These are phyloP conservation scores for Pleurozium schreberi DNA, from an alignment of 225 moss, liverwort and hornwort genomes.

Conservation along the genomic window DNA sequence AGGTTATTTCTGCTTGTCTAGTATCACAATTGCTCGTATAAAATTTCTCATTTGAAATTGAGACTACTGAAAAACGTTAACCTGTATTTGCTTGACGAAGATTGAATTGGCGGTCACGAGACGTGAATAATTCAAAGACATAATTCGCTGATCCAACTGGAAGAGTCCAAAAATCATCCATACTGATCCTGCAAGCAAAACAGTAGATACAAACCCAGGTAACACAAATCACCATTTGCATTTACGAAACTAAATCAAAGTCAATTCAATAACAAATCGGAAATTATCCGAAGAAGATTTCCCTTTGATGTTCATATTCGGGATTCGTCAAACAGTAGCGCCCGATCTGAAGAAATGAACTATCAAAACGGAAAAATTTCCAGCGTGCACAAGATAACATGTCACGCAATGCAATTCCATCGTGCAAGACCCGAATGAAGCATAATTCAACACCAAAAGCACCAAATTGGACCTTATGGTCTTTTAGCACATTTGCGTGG, in stretches of 20 bases:
- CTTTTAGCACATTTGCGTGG: not conserved
- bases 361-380: not conserved
- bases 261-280: not conserved
- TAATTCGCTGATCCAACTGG: constrained; percentile 11
- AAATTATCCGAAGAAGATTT: not conserved
- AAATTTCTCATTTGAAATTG: not conserved
- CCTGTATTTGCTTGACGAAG: constrained; percentile 28
- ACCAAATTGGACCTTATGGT: not conserved
- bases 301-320: not conserved
- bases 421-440: not conserved
- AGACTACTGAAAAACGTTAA: not conserved
- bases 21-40: not conserved
- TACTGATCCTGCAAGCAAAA: constrained; percentile 11
- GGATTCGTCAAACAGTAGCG: not conserved
- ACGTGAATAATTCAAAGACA: constrained; percentile 36
- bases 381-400: not conserved
- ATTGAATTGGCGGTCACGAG: constrained; percentile 24
- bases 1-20: not conserved
- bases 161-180: constrained; percentile 35
- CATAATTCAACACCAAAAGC: not conserved
- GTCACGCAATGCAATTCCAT: not conserved
- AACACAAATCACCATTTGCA: not conserved
- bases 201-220: not conserved
- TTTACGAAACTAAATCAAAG: not conserved
- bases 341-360: not conserved